Conservation (phyloP, 805 yeast species). For the Isabelozyma pseudorhagii region DNA sequence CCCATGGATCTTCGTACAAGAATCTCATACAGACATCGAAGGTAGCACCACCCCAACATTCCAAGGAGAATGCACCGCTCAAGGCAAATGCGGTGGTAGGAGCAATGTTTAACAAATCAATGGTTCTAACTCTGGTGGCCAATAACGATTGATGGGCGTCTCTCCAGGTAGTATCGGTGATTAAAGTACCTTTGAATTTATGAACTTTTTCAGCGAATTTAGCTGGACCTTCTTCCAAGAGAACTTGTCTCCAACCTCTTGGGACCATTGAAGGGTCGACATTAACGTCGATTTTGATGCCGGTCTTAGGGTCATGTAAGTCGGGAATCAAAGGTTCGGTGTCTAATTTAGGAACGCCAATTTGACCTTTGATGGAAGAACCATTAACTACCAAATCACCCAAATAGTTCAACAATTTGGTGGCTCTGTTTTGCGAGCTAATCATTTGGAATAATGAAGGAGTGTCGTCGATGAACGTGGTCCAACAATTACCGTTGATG, state of each 20-base stretch:
- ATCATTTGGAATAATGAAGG: constrained; percentile 95
- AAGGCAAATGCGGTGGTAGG: constrained; percentile 90
- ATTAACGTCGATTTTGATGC: constrained; percentile 58
- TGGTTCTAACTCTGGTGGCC: constrained; percentile 96
- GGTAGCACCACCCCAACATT: constrained; percentile 99
- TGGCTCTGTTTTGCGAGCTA: constrained; percentile 94
- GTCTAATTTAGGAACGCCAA: constrained; percentile 81
- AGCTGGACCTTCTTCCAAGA: constrained; percentile 82
- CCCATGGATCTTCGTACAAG: constrained; percentile 99
- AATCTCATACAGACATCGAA: constrained; percentile 98
- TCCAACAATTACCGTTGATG: constrained; percentile 89
- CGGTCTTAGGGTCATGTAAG: constrained; percentile 58
- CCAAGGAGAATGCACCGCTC: constrained; percentile 88
- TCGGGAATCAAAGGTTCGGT: constrained; percentile 75
- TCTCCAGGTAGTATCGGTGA: constrained; percentile 99
- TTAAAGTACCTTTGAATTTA: constrained; percentile 75
- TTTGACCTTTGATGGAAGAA: constrained; percentile 91
- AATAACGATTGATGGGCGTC: constrained; percentile 98
- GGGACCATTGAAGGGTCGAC: constrained; percentile 40
- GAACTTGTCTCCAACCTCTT: constrained; percentile 89
- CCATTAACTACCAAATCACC: constrained; percentile 97
- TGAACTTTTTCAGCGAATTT: constrained; percentile 88
- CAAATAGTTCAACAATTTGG: constrained; percentile 82
- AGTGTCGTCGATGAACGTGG: constrained; percentile 97
- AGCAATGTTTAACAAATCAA: constrained; percentile 88